Conservation (phyloP, 2,329 filamentous ascomycete species). For the Elsinoe perseae region DNA sequence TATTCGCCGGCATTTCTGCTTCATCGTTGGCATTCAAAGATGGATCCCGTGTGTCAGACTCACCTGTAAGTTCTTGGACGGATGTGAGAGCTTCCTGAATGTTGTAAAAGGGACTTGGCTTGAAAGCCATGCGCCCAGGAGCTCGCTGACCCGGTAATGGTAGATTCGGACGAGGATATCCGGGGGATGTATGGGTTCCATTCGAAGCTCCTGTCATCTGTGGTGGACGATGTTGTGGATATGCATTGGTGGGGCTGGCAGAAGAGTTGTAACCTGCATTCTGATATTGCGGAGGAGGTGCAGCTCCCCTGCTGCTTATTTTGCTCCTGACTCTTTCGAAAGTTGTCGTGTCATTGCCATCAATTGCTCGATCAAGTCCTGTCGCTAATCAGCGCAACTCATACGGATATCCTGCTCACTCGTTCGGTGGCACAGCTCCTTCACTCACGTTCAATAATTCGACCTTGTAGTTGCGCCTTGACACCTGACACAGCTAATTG, state of each 20-base stretch:
- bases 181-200: background rate
- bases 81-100: constrained; percentile 58
- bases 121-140: constrained; percentile 50
- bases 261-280: background rate
- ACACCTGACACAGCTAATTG: constrained; percentile 71
- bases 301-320: constrained; percentile 30
- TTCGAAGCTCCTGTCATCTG: background rate
- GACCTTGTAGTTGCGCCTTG: constrained; percentile 71
- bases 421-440: constrained; percentile 37
- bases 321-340: constrained; percentile 30
- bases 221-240: background rate
- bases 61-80: constrained; percentile 65
- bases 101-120: constrained; percentile 78
- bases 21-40: constrained; percentile 23
- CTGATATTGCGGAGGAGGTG: constrained; percentile 22
- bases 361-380: constrained; percentile 10
- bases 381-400: background rate
- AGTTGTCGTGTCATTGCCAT: background rate
- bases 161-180: background rate
- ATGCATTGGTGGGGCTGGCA: background rate
- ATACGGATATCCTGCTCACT: background rate
- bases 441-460: constrained; percentile 63
- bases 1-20: constrained; percentile 52
- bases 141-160: constrained; percentile 4
- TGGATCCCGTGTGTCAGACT: constrained; percentile 24